phyloP scores from a whole-genome alignment of 2,329 filamentous ascomycete genomes.

The Fusarium bulbicola region DNA sequence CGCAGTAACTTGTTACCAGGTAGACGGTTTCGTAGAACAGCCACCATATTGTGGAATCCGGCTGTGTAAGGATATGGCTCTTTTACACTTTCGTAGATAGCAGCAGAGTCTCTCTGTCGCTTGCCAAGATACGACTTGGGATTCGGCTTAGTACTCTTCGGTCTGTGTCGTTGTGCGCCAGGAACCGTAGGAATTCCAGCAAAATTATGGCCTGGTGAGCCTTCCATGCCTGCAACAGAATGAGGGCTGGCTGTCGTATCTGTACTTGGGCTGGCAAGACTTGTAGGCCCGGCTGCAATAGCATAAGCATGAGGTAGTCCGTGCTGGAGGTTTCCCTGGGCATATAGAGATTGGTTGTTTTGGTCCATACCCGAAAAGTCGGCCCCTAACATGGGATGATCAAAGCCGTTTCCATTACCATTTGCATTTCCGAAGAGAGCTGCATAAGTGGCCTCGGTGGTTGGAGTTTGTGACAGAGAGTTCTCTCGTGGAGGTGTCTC shows the following conservation, averaged over 20 bases:
- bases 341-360: conserved; percentile 56
- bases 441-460: conserved; percentile 51
- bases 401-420: conserved; percentile 59
- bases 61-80: conserved; percentile 91
- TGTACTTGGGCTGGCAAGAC: conserved; percentile 70
- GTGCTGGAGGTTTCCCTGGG: conserved; percentile 68
- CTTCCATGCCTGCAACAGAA: conserved; percentile 63
- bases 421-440: conserved; percentile 63
- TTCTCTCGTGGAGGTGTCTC: conserved; percentile 78
- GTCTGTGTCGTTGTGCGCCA: conserved; percentile 51
- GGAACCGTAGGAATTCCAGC: conserved; percentile 39
- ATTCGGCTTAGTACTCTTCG: conserved; percentile 54
- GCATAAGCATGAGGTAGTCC: conserved; percentile 72
- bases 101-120: conserved; percentile 76
- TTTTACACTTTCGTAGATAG: conserved; percentile 88
- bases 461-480: conserved; percentile 54
- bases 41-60: conserved; percentile 89
- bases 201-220: conserved; percentile 55
- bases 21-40: conserved; percentile 81
- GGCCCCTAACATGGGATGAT: conserved; percentile 58
- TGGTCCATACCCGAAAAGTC: conserved; percentile 65
- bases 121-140: conserved; percentile 64
- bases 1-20: conserved; percentile 78
- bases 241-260: conserved; percentile 70
- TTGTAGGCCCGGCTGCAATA: conserved; percentile 69